Evolutionary conservation across 257 asterid species (phyloP).

Genomic region (Nicotiana otophora): DNA sequence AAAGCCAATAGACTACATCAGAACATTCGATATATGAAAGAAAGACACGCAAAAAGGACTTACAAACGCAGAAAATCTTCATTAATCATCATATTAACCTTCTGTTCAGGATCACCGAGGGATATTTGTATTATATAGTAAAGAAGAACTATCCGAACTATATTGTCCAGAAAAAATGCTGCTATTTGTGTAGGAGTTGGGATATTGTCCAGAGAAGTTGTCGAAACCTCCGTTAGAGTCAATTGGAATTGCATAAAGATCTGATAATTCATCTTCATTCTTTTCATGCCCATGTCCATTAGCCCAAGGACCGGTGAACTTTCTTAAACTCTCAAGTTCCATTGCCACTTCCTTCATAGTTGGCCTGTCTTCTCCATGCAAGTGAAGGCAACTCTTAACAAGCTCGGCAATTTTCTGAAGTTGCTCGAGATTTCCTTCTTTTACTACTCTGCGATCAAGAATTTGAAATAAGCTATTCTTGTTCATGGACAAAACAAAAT

Average conservation of each 20-base stretch:
- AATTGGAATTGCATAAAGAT: constrained; percentile 42
- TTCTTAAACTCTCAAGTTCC: constrained; percentile 61
- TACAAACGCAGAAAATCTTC: neutral
- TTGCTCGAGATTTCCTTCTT: constrained; percentile 60
- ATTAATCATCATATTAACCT: neutral
- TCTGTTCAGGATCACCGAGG: constrained; percentile 5
- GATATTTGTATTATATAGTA: constrained; percentile 3
- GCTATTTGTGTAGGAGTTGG: constrained; percentile 15
- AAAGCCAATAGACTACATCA: no score
- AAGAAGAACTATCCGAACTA: constrained; percentile 29
- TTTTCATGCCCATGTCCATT: constrained; percentile 20
- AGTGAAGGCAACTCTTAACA: constrained; percentile 38
- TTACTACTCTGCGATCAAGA: constrained; percentile 45
- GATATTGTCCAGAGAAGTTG: constrained; percentile 18
- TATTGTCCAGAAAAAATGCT: constrained; percentile 27
- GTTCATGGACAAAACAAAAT: constrained; percentile 33
- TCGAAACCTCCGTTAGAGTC: constrained; percentile 11
- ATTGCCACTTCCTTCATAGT: constrained; percentile 72
- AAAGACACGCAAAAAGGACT: neutral
- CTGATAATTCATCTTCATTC: constrained; percentile 10
- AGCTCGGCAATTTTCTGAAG: constrained; percentile 40
- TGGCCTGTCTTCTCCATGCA: constrained; percentile 57
- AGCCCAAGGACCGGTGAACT: constrained; percentile 43
- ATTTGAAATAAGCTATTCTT: constrained; percentile 45
- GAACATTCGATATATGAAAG: neutral